Percentiles rank a stretch among this genome's conserved stretches.
Conservation (phyloP, 2,329 filamentous ascomycete species). For the Diaporthe helianthi region DNA sequence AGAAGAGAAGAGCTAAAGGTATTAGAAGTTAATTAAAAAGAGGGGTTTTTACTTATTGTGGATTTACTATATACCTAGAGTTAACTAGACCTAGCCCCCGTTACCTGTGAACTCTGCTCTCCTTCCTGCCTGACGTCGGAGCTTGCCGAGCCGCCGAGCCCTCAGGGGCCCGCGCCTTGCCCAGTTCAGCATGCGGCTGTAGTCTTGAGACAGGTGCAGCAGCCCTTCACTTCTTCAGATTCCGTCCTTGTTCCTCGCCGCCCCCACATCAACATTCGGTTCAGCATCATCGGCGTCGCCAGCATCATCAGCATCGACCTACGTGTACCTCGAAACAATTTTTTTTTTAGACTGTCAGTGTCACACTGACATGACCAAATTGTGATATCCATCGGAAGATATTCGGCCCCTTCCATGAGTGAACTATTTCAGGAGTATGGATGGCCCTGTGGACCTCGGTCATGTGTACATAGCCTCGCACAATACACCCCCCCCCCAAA, state of each 20-base stretch:
- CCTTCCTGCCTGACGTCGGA: conserved; percentile 25
- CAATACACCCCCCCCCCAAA: not conserved
- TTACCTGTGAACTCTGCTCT: too few species aligned
- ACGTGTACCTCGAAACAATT: not conserved
- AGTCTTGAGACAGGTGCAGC: conserved; percentile 30
- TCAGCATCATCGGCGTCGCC: not conserved
- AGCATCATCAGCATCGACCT: not conserved
- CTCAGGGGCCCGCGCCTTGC: conserved; percentile 15
- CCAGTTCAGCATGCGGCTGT: conserved; percentile 20
- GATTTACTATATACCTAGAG: too few species aligned
- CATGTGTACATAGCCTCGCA: not conserved
- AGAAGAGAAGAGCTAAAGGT: too few species aligned
- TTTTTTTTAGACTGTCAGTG: not conserved
- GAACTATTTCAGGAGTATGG: conserved; percentile 23
- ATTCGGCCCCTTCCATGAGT: conserved; percentile 4
- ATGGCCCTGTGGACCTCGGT: not conserved
- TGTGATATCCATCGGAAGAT: conserved; percentile 1
- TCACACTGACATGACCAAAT: not conserved
- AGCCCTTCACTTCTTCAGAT: conserved; percentile 23
- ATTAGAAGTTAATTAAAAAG: too few species aligned
- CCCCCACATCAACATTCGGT: not conserved
- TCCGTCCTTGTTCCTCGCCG: not conserved
- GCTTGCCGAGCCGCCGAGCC: conserved; percentile 23
- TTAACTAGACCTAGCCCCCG: too few species aligned
- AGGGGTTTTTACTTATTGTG: too few species aligned